These are phyloP conservation scores for Triticum dicoccoides DNA, from an alignment of 176 grass and related monocot genomes.

Conservation along the genomic window DNA sequence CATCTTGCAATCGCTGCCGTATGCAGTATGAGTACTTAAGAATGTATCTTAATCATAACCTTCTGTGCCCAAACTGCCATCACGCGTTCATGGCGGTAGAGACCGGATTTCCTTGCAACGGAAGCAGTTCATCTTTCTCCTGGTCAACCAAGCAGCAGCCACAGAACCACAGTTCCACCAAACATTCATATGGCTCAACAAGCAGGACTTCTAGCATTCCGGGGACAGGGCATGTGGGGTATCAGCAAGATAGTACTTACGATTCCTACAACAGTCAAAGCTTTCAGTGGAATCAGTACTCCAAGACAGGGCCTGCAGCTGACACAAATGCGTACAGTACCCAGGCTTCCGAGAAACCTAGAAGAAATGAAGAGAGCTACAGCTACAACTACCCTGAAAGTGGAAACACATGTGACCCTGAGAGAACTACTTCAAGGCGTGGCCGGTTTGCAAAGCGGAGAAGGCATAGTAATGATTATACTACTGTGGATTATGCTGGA, in stretches of 20 bases:
- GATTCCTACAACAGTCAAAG: slow-evolving; percentile 58
- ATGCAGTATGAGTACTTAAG: slow-evolving; percentile 98
- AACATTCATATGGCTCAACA: slow-evolving; percentile 52
- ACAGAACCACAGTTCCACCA: slow-evolving; percentile 43
- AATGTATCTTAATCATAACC: slow-evolving; percentile 88
- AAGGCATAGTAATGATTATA: slow-evolving; percentile 41
- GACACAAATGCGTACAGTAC: slow-evolving; percentile 43
- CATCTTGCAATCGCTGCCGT: slow-evolving; percentile 80
- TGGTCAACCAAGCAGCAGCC: slow-evolving; percentile 55
- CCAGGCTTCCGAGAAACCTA: slow-evolving; percentile 32
- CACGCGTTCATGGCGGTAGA: slow-evolving; percentile 85
- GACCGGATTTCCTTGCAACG: slow-evolving; percentile 69
- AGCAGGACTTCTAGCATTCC: slow-evolving; percentile 53
- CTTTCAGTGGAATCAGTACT: slow-evolving; percentile 59
- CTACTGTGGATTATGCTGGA: slow-evolving; percentile 30
- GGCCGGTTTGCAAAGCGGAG: slow-evolving; percentile 52
- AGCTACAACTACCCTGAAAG: slow-evolving; percentile 39
- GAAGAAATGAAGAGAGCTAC: slow-evolving; percentile 47
- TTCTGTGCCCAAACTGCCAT: slow-evolving; percentile 87
- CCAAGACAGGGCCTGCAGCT: slow-evolving; percentile 34
- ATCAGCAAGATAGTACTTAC: slow-evolving; percentile 59
- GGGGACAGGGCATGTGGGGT: slow-evolving; percentile 42
- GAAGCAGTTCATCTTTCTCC: slow-evolving; percentile 53
- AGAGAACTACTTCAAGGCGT: slow-evolving; percentile 39
- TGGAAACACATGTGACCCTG: slow-evolving; percentile 38